These are phyloP conservation scores for Aspergillus bombycis DNA, from an alignment of 2,329 filamentous ascomycete genomes.

Conservation along the genomic window DNA sequence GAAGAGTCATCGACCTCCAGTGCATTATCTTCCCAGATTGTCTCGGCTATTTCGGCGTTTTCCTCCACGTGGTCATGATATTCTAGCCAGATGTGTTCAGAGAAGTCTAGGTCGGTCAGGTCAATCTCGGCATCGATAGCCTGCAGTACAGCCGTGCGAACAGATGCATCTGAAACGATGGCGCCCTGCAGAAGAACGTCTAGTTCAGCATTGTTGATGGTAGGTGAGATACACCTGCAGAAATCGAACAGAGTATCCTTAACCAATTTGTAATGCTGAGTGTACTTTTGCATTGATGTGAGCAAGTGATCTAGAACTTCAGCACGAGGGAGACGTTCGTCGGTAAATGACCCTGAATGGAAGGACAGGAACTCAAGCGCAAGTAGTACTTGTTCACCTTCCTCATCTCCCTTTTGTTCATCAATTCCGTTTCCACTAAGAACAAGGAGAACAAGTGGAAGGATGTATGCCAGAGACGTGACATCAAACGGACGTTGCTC, in stretches of 20 bases:
- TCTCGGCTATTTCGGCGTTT: slow-evolving; percentile 77
- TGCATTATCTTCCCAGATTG: slow-evolving; percentile 94
- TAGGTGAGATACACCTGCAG: slow-evolving; percentile 80
- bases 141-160: slow-evolving; percentile 83
- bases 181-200: slow-evolving; percentile 73
- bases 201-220: slow-evolving; percentile 74
- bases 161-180: slow-evolving; percentile 76
- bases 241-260: slow-evolving; percentile 90
- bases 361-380: slow-evolving; percentile 87
- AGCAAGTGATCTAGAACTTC: slow-evolving; percentile 74
- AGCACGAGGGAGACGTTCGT: slow-evolving; percentile 74
- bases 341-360: slow-evolving; percentile 77
- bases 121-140: slow-evolving; percentile 91
- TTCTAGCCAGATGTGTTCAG: slow-evolving; percentile 89
- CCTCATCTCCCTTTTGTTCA: slow-evolving; percentile 68
- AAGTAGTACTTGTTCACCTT: slow-evolving; percentile 85
- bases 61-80: slow-evolving; percentile 89
- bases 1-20: slow-evolving; percentile 70
- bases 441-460: slow-evolving; percentile 79
- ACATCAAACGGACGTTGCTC: slow-evolving; percentile 94
- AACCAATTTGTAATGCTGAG: slow-evolving; percentile 91
- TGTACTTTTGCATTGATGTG: slow-evolving; percentile 81
- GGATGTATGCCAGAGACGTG: slow-evolving; percentile 82
- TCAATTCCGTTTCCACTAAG: slow-evolving; percentile 77
- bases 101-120: slow-evolving; percentile 82